Conservation (phyloP, 2,329 filamentous ascomycete species). For the Xylaria hypoxylon region DNA sequence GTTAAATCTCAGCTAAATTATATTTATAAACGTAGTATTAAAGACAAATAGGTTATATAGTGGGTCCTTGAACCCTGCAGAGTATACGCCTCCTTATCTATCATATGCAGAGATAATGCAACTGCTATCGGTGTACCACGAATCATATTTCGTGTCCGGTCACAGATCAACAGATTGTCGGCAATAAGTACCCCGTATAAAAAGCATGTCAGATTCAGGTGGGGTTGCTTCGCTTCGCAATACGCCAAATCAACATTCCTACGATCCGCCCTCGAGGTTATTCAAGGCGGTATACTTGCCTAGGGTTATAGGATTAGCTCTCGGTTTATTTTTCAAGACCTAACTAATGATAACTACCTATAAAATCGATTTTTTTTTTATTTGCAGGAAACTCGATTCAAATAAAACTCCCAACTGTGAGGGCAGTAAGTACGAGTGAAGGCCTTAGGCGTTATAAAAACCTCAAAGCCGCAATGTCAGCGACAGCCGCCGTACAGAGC, state of each 20-base stretch:
- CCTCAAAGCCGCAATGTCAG: constrained; percentile 18
- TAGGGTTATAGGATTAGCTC: constrained; percentile 5
- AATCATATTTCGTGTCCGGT: constrained; percentile 13
- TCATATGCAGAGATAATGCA: constrained; percentile 2
- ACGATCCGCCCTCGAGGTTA: constrained; percentile 8
- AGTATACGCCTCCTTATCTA: constrained; percentile 13
- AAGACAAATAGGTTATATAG: background rate
- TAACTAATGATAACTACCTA: constrained; percentile 1
- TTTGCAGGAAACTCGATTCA: constrained; percentile 3
- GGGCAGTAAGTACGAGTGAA: constrained; percentile 11
- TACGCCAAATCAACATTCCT: constrained; percentile 9
- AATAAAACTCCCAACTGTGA: constrained; percentile 5
- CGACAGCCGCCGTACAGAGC: constrained; percentile 22
- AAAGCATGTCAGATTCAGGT: constrained; percentile 16
- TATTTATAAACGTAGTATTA: background rate
- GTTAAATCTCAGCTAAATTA: background rate
- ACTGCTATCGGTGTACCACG: constrained; percentile 12
- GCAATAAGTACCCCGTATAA: constrained; percentile 11
- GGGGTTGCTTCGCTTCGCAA: constrained; percentile 7
- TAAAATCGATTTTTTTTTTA: background rate
- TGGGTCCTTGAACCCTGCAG: constrained; percentile 15
- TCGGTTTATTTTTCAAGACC: constrained; percentile 21
- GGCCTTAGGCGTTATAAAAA: background rate
- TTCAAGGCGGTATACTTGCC: constrained; percentile 7
- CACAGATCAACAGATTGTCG: constrained; percentile 25